A percentile compares a stretch with the other conserved stretches of the same genome.
These are phyloP conservation scores for Pochonia chlamydosporia DNA, from an alignment of 2,329 filamentous ascomycete species.

Conservation along the genomic window DNA sequence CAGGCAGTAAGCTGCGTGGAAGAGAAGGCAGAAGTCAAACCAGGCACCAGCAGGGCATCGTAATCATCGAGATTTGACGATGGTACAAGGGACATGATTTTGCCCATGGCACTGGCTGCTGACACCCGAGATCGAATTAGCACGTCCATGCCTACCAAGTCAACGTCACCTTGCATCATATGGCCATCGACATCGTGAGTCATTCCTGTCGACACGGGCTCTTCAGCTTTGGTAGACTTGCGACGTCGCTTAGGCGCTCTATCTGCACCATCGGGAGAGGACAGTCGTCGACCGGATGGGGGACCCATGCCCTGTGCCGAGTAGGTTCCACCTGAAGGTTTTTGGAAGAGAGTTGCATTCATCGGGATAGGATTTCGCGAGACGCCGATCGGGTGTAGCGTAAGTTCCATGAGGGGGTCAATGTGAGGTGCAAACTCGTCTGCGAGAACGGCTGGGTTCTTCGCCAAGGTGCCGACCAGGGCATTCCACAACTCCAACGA, in stretches of 20 bases:
- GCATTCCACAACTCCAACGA: conserved; percentile 86
- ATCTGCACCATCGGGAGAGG: conserved; percentile 50
- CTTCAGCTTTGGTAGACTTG: conserved; percentile 78
- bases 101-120: conserved; percentile 79
- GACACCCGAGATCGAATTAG: conserved; percentile 86
- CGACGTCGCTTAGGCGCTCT: conserved; percentile 70
- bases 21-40: conserved; percentile 67
- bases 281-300: conserved; percentile 39
- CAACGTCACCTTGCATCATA: conserved; percentile 95
- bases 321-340: conserved; percentile 85
- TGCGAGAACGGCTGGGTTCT: conserved; percentile 58
- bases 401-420: conserved; percentile 74
- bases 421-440: conserved; percentile 71
- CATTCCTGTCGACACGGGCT: conserved; percentile 54
- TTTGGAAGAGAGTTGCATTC: conserved; percentile 84
- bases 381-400: conserved; percentile 87
- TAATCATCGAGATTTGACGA: conserved; percentile 54
- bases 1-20: conserved; percentile 81
- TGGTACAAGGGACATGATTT: conserved; percentile 76
- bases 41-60: conserved; percentile 58
- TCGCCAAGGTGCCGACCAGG: conserved; percentile 63
- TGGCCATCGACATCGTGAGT: conserved; percentile 95
- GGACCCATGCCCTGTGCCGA: conserved; percentile 43
- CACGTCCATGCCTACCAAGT: conserved; percentile 83
- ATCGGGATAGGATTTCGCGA: conserved; percentile 87